phyloP scores from a whole-genome alignment of 129 eudicot species.

The Lactuca saligna region DNA sequence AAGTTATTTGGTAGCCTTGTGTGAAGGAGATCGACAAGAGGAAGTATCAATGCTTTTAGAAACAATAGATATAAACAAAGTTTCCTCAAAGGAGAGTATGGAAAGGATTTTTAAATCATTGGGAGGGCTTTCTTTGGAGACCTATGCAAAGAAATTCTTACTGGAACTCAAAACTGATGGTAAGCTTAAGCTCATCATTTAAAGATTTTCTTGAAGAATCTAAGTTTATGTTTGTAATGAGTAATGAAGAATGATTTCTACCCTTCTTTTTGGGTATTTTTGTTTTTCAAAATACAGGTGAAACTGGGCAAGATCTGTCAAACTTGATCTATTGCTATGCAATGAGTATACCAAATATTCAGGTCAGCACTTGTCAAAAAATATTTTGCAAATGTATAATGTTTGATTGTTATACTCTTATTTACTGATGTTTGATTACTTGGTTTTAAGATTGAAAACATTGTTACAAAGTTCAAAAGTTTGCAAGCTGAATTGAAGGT shows the following conservation, averaged over 20 bases:
- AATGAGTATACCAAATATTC: constrained; percentile 55
- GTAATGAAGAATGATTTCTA: constrained; percentile 6
- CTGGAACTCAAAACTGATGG: constrained; percentile 53
- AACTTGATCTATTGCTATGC: constrained; percentile 59
- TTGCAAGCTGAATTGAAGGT: constrained; percentile 67
- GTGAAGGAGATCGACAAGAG: constrained; percentile 57
- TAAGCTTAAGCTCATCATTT: constrained; percentile 18
- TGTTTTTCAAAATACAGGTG: constrained; percentile 44
- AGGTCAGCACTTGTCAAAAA: constrained; percentile 65
- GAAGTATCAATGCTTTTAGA: constrained; percentile 62
- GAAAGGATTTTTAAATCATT: constrained; percentile 55
- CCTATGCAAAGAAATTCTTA: constrained; percentile 54
- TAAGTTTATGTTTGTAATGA: constrained; percentile 6
- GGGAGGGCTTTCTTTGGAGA: constrained; percentile 73
- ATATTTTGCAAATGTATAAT: background rate
- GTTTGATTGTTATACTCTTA: constrained; percentile 6
- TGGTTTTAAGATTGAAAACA: constrained; percentile 56
- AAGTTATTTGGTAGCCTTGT: constrained; percentile 67
- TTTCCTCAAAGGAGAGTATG: constrained; percentile 48
- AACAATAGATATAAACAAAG: constrained; percentile 57
- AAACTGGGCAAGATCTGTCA: constrained; percentile 44
- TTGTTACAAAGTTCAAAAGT: constrained; percentile 42
- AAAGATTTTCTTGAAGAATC: constrained; percentile 13
- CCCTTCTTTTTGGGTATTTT: constrained; percentile 9
- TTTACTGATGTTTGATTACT: constrained; percentile 14